Evolutionary conservation across 2,329 filamentous ascomycete species (phyloP), one percentile per base, ranked within the genome.

Genomic region (Pseudonectria buxi): DNA sequence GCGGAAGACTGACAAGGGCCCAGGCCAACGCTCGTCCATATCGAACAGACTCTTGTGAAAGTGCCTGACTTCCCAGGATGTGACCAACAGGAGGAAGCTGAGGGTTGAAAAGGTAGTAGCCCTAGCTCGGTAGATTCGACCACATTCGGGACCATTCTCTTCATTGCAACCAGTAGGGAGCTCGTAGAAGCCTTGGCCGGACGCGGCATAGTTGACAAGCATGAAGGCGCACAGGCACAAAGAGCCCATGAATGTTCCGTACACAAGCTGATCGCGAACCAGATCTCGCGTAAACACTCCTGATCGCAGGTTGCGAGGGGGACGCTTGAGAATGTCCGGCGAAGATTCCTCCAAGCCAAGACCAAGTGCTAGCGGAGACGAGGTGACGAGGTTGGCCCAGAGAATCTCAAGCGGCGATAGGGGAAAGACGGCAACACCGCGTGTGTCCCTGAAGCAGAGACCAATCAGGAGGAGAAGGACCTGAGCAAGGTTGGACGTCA

Each of bases 321-420:
- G 77, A 1, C 81, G 76, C 6, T 65, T 56, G 53, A 86, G 74
- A 41, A 86, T 76, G 54, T 86, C 81, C 1, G 78, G 74, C 24
- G 78, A 72, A 1, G 80, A 79, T 38, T 78, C 70, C 52, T 86
- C 83, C 40, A 86, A 75, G 6, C 82, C 83, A 0, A 87, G 69
- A 35, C 82, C 82, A 48, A 86, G 76, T 28, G 83, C 83, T 1
- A 83, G 70, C 47, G 84, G 74, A 6, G 77, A 82, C 2, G 78
- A 83, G 2, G 82, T 86, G 35, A 86, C 73, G 51, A 86, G 76
- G 54, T 86, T 86, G 43, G 83, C 79, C 82, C 82, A 86, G 24
- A 86, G 71, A 50, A 86, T 84, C 53, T 86, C 81, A 4, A 86
- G 71, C 0, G 82, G 81, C 1, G 79, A 79, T 11, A 86, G 67